phyloP scores from a whole-genome alignment of 805 yeast genomes.

The Saturnispora besseyi region DNA sequence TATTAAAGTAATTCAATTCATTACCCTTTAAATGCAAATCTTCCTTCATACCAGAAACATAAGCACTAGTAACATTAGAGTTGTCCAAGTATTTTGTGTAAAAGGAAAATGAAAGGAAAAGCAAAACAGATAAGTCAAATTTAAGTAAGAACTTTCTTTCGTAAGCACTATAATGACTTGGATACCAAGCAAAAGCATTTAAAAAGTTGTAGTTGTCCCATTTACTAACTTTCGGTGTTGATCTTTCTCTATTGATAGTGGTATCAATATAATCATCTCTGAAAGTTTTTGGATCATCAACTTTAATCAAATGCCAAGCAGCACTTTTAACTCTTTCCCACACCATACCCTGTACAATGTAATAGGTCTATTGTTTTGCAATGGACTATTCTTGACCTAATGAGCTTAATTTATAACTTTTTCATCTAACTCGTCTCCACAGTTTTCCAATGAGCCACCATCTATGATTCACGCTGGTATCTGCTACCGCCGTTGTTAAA shows the following conservation, averaged over 20 bases:
- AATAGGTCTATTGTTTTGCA: not conserved
- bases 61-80: constrained; percentile 47
- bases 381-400: not conserved
- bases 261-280: constrained; percentile 12
- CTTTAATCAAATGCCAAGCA: not conserved
- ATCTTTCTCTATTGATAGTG: constrained; percentile 13
- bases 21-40: constrained; percentile 23
- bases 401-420: not conserved
- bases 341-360: not conserved
- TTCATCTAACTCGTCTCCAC: not conserved
- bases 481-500: not conserved
- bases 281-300: constrained; percentile 12
- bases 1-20: constrained; percentile 20
- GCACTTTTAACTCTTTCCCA: not conserved
- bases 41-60: constrained; percentile 60
- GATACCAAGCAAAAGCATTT: constrained; percentile 14
- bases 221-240: constrained; percentile 1
- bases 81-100: constrained; percentile 53
- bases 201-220: constrained; percentile 10
- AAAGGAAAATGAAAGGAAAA: constrained; percentile 29
- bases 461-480: not conserved
- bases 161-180: constrained; percentile 14
- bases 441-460: not conserved
- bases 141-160: constrained; percentile 14
- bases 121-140: constrained; percentile 11